These are phyloP conservation scores for Hyphopichia khmerensis DNA, from an alignment of 1,139 yeast genomes.

Conservation along the genomic window DNA sequence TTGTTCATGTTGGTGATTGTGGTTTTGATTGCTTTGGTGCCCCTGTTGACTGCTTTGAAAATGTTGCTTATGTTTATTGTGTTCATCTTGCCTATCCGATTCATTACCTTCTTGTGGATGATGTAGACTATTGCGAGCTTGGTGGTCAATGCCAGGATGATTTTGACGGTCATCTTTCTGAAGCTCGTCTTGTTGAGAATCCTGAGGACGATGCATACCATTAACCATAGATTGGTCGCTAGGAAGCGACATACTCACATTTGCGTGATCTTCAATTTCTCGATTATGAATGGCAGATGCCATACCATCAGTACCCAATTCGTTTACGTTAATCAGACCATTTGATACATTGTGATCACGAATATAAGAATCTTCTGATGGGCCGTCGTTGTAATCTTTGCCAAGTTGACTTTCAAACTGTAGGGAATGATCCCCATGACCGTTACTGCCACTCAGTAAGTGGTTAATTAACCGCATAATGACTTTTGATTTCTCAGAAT, in stretches of 20 bases:
- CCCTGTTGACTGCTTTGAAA: neutral
- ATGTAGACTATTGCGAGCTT: neutral
- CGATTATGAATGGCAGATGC: neutral
- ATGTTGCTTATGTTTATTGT: neutral
- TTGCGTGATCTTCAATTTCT: neutral
- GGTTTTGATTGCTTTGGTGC: slow-evolving; percentile 1
- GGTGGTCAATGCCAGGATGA: neutral
- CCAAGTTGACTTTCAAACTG: neutral
- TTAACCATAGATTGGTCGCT: no score
- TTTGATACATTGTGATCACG: neutral
- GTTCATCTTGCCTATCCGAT: neutral
- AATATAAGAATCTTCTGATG: neutral
- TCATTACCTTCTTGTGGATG: neutral
- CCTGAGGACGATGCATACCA: no score
- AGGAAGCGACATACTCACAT: neutral
- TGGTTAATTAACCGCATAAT: slow-evolving; percentile 16
- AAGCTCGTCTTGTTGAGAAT: neutral
- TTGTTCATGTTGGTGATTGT: slow-evolving; percentile 2
- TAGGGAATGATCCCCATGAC: neutral
- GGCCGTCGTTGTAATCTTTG: neutral
- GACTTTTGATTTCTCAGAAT: slow-evolving; percentile 18
- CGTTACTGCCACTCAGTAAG: neutral
- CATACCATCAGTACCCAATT: neutral
- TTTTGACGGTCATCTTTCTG: neutral
- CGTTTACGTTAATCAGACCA: neutral